Percentiles rank a stretch among this genome's conserved stretches.
These are phyloP conservation scores for Coemansia sp. DNA, from an alignment of 192 early-diverging fungal species.

Conservation along the genomic window DNA sequence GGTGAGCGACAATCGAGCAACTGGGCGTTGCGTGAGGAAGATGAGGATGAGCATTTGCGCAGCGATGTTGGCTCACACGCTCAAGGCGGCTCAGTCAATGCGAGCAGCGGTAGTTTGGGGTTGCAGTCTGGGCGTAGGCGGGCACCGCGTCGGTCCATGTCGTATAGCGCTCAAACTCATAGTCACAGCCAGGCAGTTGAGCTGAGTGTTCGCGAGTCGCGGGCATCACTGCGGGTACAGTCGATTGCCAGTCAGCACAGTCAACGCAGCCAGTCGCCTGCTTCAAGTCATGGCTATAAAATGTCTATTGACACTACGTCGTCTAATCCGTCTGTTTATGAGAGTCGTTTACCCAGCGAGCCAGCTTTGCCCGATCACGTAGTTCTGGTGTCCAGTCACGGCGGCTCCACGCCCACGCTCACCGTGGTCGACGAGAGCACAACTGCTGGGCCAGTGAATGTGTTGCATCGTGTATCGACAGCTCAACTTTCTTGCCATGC, in stretches of 20 bases:
- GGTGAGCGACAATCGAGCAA: conserved; percentile 8
- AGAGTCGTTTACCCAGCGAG: neutral
- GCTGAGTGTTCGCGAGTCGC: conserved; percentile 18
- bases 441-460: neutral
- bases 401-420: neutral
- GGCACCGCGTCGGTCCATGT: conserved; percentile 38
- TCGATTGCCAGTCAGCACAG: neutral
- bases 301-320: neutral
- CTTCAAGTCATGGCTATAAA: neutral
- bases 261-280: neutral
- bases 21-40: conserved; percentile 47
- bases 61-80: neutral
- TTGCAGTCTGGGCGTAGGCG: conserved; percentile 12
- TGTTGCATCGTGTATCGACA: neutral
- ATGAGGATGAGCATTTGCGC: conserved; percentile 37
- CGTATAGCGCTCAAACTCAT: conserved; percentile 30
- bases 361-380: neutral
- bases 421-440: conserved; percentile 2
- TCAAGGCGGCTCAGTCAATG: neutral
- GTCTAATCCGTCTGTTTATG: neutral
- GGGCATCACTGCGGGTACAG: neutral
- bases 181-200: conserved; percentile 17
- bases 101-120: conserved; percentile 6
- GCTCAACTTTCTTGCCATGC: neutral
- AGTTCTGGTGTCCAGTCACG: neutral